phyloP scores from a whole-genome alignment of 352 stramenopile species.

The Phytophthora fragariae region DNA sequence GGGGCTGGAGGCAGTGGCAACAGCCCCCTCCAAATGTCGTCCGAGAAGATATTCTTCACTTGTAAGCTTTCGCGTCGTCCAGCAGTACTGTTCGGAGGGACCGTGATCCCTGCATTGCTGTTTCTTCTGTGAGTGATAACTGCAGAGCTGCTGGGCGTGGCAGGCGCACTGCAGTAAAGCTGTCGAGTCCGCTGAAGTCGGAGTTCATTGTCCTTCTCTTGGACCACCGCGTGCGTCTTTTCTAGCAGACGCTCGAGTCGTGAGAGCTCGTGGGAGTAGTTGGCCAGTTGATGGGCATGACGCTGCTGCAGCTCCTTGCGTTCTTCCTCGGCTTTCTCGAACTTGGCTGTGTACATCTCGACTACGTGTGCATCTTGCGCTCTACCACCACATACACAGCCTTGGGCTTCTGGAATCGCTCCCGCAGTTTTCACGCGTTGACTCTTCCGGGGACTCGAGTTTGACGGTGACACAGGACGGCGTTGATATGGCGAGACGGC shows the following conservation, averaged over 20 bases:
- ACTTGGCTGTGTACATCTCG: constrained; percentile 38
- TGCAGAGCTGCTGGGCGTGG: constrained; percentile 7
- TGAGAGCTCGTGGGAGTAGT: constrained; percentile 73
- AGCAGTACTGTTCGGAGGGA: constrained; percentile 15
- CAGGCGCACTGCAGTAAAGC: constrained; percentile 45
- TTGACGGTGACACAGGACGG: constrained; percentile 14
- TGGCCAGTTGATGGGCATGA: constrained; percentile 70
- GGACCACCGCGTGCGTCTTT: constrained; percentile 47
- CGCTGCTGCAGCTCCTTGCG: constrained; percentile 53
- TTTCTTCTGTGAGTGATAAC: constrained; percentile 1
- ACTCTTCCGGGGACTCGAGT: constrained; percentile 12
- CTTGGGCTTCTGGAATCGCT: constrained; percentile 3
- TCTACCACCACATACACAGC: constrained; percentile 12
- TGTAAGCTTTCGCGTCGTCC: constrained; percentile 27
- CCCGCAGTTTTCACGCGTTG: constrained; percentile 12
- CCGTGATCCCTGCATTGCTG: constrained; percentile 8
- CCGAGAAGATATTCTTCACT: constrained; percentile 49
- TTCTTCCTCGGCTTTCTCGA: constrained; percentile 60
- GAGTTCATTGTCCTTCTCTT: constrained; percentile 71
- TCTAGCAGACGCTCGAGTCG: constrained; percentile 76
- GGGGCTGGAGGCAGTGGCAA: constrained; percentile 33
- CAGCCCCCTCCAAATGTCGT: constrained; percentile 66
- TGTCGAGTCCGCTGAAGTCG: constrained; percentile 62
- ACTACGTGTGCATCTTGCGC: constrained; percentile 22
- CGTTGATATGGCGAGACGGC: constrained; percentile 5